Base-by-base conservation (phyloP, 2,329 filamentous ascomycete genomes). In the Epichloe sibirici region DNA sequence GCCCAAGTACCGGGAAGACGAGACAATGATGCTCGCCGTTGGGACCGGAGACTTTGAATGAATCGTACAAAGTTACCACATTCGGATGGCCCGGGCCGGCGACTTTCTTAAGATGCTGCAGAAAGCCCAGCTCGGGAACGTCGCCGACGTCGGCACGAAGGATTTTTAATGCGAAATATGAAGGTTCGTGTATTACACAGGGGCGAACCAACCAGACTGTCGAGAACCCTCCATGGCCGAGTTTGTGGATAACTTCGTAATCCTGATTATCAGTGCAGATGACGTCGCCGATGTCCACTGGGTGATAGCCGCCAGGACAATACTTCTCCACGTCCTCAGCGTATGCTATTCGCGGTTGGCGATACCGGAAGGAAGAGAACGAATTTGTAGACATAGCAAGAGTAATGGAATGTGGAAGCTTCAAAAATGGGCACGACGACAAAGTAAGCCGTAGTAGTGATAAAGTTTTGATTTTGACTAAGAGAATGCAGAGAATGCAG, bases 191-290 rank as follows among this genome's bases (percentile, higher is more conserved):
- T 21, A 17, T 17, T 17, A 43, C 43, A 48, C 35, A 47, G 4
- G 35, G 42, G 50, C 48, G 49, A 28, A 55, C 55, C 25, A 57
- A 40, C 55, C 53, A 57, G 40, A 55, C 51, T 15, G 53, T 57
- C 37, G 51, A 55, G 48, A 53, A 55, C 37, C 55, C 54, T n/a
- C 55, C 55, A 25, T 55, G 53, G 55, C 55, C 55, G 28, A 57
- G 53, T 45, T 55, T 57, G 49, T 57, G 51, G 15, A 57, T 46
- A 39, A 57, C 45, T 52, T 51, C 21, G 47, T 57, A 57, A 3
- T 38, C 35, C n/a, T 48, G 45, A 7, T 52, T 37, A 23, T 17
- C 37, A 37, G 40, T 35, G 40, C 23, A 3, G 15, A 55, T 52
- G n/a, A 45, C 17, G 34, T 57, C 55, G 21, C 51, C 53, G 23